Conservation (phyloP, 345 rosid species). For the Pelargonium nanum region DNA sequence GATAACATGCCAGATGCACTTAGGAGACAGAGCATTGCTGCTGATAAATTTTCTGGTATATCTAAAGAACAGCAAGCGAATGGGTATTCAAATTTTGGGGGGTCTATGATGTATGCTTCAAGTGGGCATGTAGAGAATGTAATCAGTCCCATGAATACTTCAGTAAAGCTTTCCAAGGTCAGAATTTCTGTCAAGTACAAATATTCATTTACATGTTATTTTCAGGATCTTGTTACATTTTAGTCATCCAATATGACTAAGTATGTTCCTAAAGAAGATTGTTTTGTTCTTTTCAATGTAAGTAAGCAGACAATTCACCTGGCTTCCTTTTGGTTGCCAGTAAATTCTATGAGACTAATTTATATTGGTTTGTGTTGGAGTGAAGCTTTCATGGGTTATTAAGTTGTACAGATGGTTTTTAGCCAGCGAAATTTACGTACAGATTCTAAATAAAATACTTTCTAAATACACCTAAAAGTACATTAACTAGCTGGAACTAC, state of each 20-base stretch:
- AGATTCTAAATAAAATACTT: no score
- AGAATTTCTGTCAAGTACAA: constrained; percentile 5
- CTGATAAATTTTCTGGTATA: constrained; percentile 27
- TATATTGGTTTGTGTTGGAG: background rate
- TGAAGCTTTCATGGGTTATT: background rate
- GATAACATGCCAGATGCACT: constrained; percentile 89
- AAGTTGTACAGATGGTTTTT: background rate
- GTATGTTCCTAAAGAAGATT: background rate
- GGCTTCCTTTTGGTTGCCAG: background rate
- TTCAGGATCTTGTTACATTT: background rate
- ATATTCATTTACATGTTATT: background rate
- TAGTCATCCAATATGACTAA: background rate
- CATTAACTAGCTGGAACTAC: background rate
- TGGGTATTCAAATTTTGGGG: constrained; percentile 37
- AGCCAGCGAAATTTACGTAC: background rate
- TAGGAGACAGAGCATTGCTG: constrained; percentile 35
- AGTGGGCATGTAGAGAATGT: constrained; percentile 32
- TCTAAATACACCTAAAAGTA: no score
- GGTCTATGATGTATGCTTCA: constrained; percentile 34
- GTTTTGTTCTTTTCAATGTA: background rate
- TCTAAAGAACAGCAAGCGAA: constrained; percentile 42
- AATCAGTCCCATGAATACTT: constrained; percentile 26
- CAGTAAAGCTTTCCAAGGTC: constrained; percentile 34
- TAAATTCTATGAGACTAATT: background rate
- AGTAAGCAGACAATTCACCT: background rate